Conservation (phyloP, 345 rosid species). For the Eutrema yunnanense region DNA sequence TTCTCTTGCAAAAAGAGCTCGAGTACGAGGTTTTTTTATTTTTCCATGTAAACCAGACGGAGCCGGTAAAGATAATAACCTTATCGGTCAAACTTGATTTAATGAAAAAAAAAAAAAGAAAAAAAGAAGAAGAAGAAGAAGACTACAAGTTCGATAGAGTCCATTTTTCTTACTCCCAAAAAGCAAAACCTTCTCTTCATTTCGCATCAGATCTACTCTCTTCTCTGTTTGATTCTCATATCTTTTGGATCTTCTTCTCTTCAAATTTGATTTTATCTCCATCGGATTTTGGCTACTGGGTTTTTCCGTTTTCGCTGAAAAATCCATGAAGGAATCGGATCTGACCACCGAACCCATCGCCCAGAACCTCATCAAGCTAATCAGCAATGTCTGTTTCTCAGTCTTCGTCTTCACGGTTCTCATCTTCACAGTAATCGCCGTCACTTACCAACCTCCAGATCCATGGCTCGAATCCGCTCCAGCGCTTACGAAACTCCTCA, state of each 20-base stretch:
- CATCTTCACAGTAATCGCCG: constrained; percentile 71
- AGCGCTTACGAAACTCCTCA: constrained; percentile 64
- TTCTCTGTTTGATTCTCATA: not conserved
- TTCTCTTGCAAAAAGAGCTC: no score
- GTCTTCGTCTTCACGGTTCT: constrained; percentile 80
- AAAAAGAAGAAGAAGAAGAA: not conserved
- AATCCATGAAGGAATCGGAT: constrained; percentile 60
- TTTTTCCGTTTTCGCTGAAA: not conserved
- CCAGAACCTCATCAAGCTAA: constrained; percentile 70
- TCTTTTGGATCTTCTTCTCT: not conserved
- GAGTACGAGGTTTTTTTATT: no score
- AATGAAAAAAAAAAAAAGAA: not conserved
- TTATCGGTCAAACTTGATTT: no score
- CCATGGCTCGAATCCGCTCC: constrained; percentile 97
- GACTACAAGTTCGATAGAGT: not conserved
- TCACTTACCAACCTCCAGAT: constrained; percentile 94
- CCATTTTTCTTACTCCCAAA: not conserved
- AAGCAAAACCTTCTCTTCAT: no score
- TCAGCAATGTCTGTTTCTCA: constrained; percentile 92
- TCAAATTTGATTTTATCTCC: not conserved
- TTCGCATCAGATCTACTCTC: not conserved
- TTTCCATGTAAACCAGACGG: no score
- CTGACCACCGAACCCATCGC: constrained; percentile 61
- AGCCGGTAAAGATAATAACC: no score
- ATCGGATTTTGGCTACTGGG: not conserved